Base-by-base conservation (phyloP, 345 rosid species). In the Lagerstroemia speciosa region DNA sequence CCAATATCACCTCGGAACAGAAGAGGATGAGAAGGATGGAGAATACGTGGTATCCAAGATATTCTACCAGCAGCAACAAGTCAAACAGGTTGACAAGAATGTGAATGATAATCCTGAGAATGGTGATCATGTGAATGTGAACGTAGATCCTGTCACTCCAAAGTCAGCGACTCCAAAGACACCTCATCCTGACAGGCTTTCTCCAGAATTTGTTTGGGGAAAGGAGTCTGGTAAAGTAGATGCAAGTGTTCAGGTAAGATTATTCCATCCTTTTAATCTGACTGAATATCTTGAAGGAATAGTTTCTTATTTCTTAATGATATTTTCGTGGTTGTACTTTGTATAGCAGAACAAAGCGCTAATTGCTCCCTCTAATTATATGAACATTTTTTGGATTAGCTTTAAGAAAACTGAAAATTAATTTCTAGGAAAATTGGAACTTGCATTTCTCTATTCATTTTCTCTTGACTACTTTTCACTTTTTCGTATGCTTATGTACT, bases 1-100 rank as follows among this genome's bases (percentile, higher is more conserved):
- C 70, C 99, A 94, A 52, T 94, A 94, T 75, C 99, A 94, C 77
- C 80, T 94, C 38, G 99, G 99, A 70, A 88, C 86, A 2, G 87
- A 77, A 37, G 97, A 94, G 78, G 99, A 91, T 52, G 99, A 94
- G 81, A 88, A 75, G 72, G 95, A 91, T 8, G 88, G 92, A 26
- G 87, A 94, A n/a, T 86, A 82, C 58, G 89, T 94, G 48, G 72
- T 91, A 71, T 91, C 99, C 14, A 94, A 94, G 73, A 83, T 94
- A 77, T 88, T 79, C 79, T 83, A 78, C 73, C 95, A 94, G 82
- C 97, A 82, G 78, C 91, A 81, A 52, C 83, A 77, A 68, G 68
- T 30, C 14, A 85, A 78, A 68, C 86, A 72, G 78, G 82, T 78
- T 62, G 97, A 89, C 34, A 85, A 84, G 73, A 53, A 31, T 67